These are phyloP conservation scores for Lactuca saligna DNA, from an alignment of 129 eudicot species.

Conservation along the genomic window DNA sequence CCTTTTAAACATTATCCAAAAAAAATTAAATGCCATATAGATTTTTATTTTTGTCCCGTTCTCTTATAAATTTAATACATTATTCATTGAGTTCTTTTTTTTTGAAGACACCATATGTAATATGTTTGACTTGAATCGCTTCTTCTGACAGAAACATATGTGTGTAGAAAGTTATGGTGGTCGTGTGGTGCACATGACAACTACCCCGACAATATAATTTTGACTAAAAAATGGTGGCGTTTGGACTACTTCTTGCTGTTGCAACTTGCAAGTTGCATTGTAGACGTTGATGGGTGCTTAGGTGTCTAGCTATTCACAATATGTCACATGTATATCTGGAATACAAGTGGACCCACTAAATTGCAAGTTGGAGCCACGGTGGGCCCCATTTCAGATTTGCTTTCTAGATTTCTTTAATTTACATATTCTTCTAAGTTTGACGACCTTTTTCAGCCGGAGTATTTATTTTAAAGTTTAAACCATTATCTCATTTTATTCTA, in stretches of 20 bases:
- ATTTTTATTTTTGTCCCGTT: too few species aligned
- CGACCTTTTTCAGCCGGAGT: not conserved
- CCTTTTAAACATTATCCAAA: too few species aligned
- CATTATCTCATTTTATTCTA: too few species aligned
- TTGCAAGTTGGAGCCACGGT: slow-evolving; percentile 27
- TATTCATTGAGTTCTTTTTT: too few species aligned
- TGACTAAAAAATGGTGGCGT: slow-evolving; percentile 28
- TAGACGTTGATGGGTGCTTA: slow-evolving; percentile 30
- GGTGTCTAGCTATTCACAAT: slow-evolving; percentile 25
- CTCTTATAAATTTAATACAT: too few species aligned
- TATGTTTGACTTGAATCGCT: not conserved
- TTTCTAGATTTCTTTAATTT: slow-evolving; percentile 34
- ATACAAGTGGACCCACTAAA: not conserved
- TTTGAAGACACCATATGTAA: not conserved
- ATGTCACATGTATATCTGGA: slow-evolving; percentile 20
- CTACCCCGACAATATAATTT: slow-evolving; percentile 33
- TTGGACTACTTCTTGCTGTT: slow-evolving; percentile 29
- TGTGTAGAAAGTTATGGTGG: slow-evolving; percentile 21
- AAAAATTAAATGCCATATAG: too few species aligned
- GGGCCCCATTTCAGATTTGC: slow-evolving; percentile 18
- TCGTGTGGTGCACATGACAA: slow-evolving; percentile 36
- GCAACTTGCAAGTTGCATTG: slow-evolving; percentile 33
- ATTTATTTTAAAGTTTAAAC: not conserved
- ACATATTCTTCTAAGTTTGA: slow-evolving; percentile 4
- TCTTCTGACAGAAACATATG: not conserved